phyloP scores from a whole-genome alignment of 352 stramenopile genomes.

The Phytophthora ohioensis region DNA sequence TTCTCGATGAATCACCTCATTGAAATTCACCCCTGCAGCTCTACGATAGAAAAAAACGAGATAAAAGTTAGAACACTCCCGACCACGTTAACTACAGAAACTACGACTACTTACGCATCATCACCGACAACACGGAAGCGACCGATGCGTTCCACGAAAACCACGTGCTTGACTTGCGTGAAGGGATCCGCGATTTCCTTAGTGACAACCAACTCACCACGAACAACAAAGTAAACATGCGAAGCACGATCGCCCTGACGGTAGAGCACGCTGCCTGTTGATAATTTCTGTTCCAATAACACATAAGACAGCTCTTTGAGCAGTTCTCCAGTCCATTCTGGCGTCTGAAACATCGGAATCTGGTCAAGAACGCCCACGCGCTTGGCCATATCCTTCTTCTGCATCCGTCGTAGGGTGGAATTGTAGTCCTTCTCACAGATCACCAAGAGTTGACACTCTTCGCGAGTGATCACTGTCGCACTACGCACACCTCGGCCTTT shows the following conservation, averaged over 20 bases:
- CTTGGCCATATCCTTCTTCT: conserved; percentile 74
- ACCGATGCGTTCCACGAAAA: conserved; percentile 68
- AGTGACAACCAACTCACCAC: conserved; percentile 65
- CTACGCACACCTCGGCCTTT: conserved; percentile 74
- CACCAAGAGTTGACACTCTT: conserved; percentile 71
- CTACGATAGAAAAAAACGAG: conserved; percentile 29
- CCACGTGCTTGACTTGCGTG: conserved; percentile 39
- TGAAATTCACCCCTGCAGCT: conserved; percentile 69
- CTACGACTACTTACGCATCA: conserved; percentile 63
- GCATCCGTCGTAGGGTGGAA: conserved; percentile 66
- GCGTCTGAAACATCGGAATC: conserved; percentile 79
- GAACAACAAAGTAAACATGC: conserved; percentile 79
- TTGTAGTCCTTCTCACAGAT: conserved; percentile 85
- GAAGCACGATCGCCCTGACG: conserved; percentile 65
- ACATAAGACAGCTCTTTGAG: conserved; percentile 83
- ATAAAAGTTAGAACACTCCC: background rate
- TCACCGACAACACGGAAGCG: conserved; percentile 72
- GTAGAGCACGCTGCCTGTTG: conserved; percentile 57
- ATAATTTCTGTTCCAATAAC: conserved; percentile 65
- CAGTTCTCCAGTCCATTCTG: conserved; percentile 75
- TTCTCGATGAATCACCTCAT: conserved; percentile 69
- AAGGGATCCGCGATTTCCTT: conserved; percentile 60
- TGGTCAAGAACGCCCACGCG: conserved; percentile 66
- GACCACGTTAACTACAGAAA: no score
- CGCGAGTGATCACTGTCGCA: conserved; percentile 71